Conservation (phyloP, 2,329 filamentous ascomycete species). For the Apiospora marii region DNA sequence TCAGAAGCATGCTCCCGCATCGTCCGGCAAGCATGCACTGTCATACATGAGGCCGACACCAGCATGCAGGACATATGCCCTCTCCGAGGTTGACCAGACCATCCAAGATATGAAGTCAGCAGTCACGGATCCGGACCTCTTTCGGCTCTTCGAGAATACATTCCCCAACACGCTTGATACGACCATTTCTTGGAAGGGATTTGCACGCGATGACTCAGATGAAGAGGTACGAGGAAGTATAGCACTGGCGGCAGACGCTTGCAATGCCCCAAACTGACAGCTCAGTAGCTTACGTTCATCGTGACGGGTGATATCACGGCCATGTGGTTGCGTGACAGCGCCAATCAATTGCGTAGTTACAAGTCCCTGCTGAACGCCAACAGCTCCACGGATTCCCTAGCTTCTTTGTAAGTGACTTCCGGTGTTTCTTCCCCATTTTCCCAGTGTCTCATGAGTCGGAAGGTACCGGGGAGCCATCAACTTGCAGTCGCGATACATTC, state of each 20-base stretch:
- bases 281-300: slow-evolving; percentile 76
- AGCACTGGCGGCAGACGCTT: neutral
- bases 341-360: slow-evolving; percentile 77
- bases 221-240: slow-evolving; percentile 38
- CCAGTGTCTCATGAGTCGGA: too few relatives aligned
- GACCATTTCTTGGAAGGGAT: slow-evolving; percentile 78
- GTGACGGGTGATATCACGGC: slow-evolving; percentile 87
- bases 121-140: slow-evolving; percentile 68
- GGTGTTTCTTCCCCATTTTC: too few relatives aligned
- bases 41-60: slow-evolving; percentile 26
- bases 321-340: slow-evolving; percentile 88
- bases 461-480: slow-evolving; percentile 74
- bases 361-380: slow-evolving; percentile 66
- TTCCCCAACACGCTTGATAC: slow-evolving; percentile 86
- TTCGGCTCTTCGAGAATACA: slow-evolving; percentile 82
- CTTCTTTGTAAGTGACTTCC: slow-evolving; percentile 53
- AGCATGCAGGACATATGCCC: slow-evolving; percentile 76
- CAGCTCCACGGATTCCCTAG: slow-evolving; percentile 63
- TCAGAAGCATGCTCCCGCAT: slow-evolving; percentile 26
- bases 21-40: slow-evolving; percentile 26
- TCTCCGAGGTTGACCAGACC: slow-evolving; percentile 72
- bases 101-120: slow-evolving; percentile 56
- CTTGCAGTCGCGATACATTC: slow-evolving; percentile 72
- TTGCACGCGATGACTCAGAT: slow-evolving; percentile 56
- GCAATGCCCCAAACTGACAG: slow-evolving; percentile 38